Conservation (phyloP, 495 filamentous ascomycete genomes). For the Penicillium ochrochloron region DNA sequence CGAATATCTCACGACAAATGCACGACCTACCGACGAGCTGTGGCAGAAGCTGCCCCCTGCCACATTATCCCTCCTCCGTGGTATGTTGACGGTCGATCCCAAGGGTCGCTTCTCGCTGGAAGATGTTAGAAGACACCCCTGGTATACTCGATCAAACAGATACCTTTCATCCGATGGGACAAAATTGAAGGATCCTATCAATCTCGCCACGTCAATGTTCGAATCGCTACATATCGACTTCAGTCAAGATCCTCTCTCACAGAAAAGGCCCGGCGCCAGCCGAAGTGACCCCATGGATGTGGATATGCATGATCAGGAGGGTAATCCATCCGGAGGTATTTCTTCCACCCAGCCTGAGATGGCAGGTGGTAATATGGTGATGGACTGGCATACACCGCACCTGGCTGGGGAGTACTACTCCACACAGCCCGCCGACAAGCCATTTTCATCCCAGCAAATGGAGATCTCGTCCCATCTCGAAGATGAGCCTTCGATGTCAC, state of each 20-base stretch:
- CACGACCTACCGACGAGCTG: conserved; percentile 79
- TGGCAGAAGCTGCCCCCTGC: conserved; percentile 80
- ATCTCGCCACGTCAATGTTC: conserved; percentile 89
- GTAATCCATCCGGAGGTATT: conserved; percentile 39
- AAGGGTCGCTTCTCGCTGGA: conserved; percentile 79
- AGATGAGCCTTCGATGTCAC: conserved; percentile 89
- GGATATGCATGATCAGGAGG: conserved; percentile 53
- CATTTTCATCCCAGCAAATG: conserved; percentile 35
- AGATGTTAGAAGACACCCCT: conserved; percentile 90
- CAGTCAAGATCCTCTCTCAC: conserved; percentile 63
- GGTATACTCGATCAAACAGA: conserved; percentile 86
- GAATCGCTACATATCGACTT: conserved; percentile 93
- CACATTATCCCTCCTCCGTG: conserved; percentile 84
- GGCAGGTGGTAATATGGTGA: conserved; percentile 65
- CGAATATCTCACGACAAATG: conserved; percentile 79
- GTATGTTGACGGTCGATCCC: conserved; percentile 88
- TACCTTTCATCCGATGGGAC: conserved; percentile 71
- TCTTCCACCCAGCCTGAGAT: conserved; percentile 84
- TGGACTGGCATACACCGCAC: conserved; percentile 77
- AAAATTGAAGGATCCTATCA: conserved; percentile 75
- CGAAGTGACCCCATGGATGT: conserved; percentile 56
- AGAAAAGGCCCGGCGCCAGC: conserved; percentile 43
- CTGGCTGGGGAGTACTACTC: conserved; percentile 55
- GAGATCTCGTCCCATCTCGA: conserved; percentile 66
- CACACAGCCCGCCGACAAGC: conserved; percentile 52